phyloP scores from a whole-genome alignment of 768 basidiomycete species.

The Russula emetica region DNA sequence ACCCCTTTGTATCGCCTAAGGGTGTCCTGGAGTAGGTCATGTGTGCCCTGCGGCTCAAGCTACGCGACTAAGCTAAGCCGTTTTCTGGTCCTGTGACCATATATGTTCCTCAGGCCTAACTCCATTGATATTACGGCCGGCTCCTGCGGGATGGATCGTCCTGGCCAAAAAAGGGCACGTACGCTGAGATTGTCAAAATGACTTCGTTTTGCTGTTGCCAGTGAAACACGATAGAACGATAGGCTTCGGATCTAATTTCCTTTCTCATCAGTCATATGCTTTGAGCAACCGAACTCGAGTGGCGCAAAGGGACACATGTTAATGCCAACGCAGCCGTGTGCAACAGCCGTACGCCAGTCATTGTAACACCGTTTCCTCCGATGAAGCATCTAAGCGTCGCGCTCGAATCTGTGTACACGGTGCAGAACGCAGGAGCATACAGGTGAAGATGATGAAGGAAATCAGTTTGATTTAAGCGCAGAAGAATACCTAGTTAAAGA shows the following conservation, averaged over 20 bases:
- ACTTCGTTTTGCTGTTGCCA: constrained; percentile 53
- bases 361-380: constrained; percentile 42
- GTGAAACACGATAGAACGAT: constrained; percentile 57
- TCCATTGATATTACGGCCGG: neutral
- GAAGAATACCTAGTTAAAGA: constrained; percentile 14
- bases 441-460: constrained; percentile 32
- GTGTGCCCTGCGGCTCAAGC: neutral
- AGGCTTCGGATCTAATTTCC: constrained; percentile 59
- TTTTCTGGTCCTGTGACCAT: neutral
- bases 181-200: constrained; percentile 58
- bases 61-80: neutral
- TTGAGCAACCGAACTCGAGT: neutral
- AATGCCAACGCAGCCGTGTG: constrained; percentile 35
- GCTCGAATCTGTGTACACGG: constrained; percentile 43
- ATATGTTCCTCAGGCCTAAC: neutral
- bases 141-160: constrained; percentile 37
- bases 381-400: constrained; percentile 41
- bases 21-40: neutral
- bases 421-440: constrained; percentile 39
- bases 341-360: constrained; percentile 49
- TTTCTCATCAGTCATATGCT: constrained; percentile 1
- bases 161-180: constrained; percentile 65
- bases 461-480: constrained; percentile 14
- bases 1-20: neutral
- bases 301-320: constrained; percentile 41